Evolutionary conservation across 139 green algal species (phyloP).

Genomic region (Pleodorina starrii): DNA sequence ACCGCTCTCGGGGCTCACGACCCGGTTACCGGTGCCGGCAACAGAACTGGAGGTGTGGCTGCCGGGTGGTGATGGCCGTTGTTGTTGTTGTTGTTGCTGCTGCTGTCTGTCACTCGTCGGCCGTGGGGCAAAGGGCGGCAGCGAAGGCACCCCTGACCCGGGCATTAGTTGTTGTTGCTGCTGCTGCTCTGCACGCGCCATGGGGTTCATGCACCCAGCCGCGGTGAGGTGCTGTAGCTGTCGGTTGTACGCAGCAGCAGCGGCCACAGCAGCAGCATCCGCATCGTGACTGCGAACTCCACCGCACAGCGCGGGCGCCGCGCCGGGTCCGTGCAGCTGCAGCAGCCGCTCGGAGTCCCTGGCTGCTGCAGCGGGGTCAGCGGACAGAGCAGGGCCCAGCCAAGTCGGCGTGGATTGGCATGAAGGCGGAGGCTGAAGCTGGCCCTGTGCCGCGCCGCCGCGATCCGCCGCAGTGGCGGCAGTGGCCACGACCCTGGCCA

Average conservation of each 20-base stretch:
- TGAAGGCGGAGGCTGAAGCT: too few species aligned
- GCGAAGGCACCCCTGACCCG: not conserved
- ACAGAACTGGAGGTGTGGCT: not conserved
- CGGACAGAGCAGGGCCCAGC: not conserved
- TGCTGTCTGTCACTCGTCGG: not conserved
- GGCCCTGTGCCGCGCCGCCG: not conserved
- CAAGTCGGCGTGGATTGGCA: not conserved
- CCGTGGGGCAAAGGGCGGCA: not conserved
- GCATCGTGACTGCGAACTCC: not conserved
- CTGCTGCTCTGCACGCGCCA: not conserved
- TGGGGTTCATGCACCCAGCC: not conserved
- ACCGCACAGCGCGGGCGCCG: not conserved
- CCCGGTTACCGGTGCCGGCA: not conserved
- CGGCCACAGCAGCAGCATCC: not conserved
- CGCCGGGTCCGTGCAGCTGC: not conserved
- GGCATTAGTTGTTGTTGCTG: not conserved
- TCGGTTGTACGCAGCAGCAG: not conserved
- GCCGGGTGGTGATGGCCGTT: not conserved
- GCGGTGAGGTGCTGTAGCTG: not conserved
- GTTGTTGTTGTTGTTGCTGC: not conserved
- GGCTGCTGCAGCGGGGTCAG: too few species aligned
- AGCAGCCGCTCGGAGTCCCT: not conserved
- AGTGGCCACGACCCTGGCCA: not conserved
- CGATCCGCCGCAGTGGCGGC: too few species aligned
- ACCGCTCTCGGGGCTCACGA: too few species aligned